These are phyloP conservation scores for Russula foetens DNA, from an alignment of 768 basidiomycete species.

Conservation along the genomic window DNA sequence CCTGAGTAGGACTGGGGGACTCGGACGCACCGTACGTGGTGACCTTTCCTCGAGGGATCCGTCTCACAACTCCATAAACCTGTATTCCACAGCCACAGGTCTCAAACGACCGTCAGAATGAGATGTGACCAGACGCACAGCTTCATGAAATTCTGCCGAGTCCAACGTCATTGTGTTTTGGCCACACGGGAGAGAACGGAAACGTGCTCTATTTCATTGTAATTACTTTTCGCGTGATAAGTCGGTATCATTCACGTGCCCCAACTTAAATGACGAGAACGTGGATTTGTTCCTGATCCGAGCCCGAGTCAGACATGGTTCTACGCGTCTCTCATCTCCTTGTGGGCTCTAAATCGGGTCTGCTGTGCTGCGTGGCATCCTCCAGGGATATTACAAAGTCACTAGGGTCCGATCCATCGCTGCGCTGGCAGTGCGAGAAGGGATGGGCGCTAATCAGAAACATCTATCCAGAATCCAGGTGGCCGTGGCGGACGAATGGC, in stretches of 20 bases:
- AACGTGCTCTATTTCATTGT: background rate
- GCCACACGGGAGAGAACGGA: background rate
- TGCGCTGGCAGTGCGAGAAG: conserved; percentile 1
- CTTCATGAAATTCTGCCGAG: conserved; percentile 54
- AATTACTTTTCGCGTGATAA: background rate
- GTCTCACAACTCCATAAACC: conserved; percentile 68
- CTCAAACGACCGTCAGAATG: background rate
- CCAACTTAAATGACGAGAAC: no score
- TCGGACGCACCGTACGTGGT: conserved; percentile 60
- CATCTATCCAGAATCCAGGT: background rate
- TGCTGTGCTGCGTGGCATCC: background rate
- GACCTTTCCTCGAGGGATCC: conserved; percentile 58
- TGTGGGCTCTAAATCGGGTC: background rate
- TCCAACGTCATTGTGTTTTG: conserved; percentile 31
- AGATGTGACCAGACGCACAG: conserved; percentile 30
- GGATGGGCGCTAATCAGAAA: background rate
- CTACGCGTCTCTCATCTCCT: background rate
- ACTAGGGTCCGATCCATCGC: background rate
- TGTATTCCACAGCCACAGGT: conserved; percentile 24
- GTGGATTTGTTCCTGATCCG: no score
- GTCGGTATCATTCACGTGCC: background rate
- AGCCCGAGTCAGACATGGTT: no score
- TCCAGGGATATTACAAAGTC: background rate
- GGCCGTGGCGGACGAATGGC: background rate
- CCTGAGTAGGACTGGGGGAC: background rate